Conservation (phyloP, 1,284 basidiomycete genomes). For the Irpex lacteus region DNA sequence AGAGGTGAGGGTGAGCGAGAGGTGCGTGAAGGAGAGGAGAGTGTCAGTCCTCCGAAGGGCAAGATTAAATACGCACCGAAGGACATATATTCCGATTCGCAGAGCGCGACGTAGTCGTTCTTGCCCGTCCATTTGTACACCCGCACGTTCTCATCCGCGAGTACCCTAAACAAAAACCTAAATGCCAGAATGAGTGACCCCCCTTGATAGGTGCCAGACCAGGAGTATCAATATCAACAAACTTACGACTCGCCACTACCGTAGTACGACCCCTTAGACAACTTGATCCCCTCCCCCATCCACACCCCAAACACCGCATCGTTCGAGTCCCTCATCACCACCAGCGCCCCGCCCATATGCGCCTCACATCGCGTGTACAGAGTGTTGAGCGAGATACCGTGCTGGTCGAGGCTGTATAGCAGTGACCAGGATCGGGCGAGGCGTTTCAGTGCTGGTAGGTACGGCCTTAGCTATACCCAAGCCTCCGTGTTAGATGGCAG, state of each 20-base stretch:
- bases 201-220: too few species aligned
- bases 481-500: too few species aligned
- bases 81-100: constrained; percentile 77
- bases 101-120: constrained; percentile 90
- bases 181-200: too few species aligned
- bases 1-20: too few species aligned
- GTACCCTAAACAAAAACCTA: constrained; percentile 75
- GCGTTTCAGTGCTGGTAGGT: constrained; percentile 79
- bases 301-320: constrained; percentile 78
- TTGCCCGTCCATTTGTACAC: constrained; percentile 87
- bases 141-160: constrained; percentile 41
- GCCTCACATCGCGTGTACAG: constrained; percentile 70
- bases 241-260: constrained; percentile 80
- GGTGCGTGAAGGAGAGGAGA: too few species aligned
- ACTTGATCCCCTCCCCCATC: constrained; percentile 70
- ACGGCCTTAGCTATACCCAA: constrained; percentile 71
- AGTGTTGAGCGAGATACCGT: constrained; percentile 90
- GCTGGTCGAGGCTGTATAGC: constrained; percentile 92
- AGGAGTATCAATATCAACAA: too few species aligned
- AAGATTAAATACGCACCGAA: too few species aligned
- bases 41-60: too few species aligned
- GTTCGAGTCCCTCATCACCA: constrained; percentile 59
- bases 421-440: constrained; percentile 83
- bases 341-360: constrained; percentile 43
- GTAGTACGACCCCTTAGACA: constrained; percentile 68